phyloP scores from a whole-genome alignment of 192 early-diverging fungal genomes.

The Coemansia sp. region DNA sequence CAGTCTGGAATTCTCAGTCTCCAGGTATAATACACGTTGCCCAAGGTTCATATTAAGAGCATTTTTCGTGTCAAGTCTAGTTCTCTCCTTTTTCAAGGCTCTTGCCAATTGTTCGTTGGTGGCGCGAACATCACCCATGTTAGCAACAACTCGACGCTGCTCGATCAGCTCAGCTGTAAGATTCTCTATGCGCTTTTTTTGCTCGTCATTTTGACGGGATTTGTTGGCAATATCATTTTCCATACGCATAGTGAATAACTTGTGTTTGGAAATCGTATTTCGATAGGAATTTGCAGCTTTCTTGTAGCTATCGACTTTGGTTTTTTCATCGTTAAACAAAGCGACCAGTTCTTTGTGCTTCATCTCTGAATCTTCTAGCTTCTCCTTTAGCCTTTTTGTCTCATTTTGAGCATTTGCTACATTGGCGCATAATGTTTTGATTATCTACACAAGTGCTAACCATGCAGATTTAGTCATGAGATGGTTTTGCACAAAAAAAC shows the following conservation, averaged over 20 bases:
- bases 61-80: conserved; percentile 18
- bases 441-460: conserved; percentile 11
- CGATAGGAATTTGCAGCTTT: conserved; percentile 6
- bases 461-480: not conserved
- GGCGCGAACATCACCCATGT: conserved; percentile 41
- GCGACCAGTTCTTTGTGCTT: not conserved
- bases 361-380: not conserved
- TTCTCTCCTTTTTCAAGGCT: conserved; percentile 34
- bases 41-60: conserved; percentile 21
- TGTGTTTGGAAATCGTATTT: not conserved
- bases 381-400: conserved; percentile 9
- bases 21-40: conserved; percentile 14
- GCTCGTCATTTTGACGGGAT: conserved; percentile 23
- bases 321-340: not conserved
- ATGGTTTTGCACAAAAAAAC: not conserved
- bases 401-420: conserved; percentile 29
- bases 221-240: conserved; percentile 29
- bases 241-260: conserved; percentile 11
- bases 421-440: conserved; percentile 39
- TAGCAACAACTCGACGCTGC: conserved; percentile 33
- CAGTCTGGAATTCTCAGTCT: not conserved
- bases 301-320: conserved; percentile 6
- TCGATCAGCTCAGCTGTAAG: conserved; percentile 27
- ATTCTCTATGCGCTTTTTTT: not conserved
- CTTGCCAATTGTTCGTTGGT: conserved; percentile 41